Conservation (phyloP, 2,329 filamentous ascomycete species). For the Diaporthe velutina region DNA sequence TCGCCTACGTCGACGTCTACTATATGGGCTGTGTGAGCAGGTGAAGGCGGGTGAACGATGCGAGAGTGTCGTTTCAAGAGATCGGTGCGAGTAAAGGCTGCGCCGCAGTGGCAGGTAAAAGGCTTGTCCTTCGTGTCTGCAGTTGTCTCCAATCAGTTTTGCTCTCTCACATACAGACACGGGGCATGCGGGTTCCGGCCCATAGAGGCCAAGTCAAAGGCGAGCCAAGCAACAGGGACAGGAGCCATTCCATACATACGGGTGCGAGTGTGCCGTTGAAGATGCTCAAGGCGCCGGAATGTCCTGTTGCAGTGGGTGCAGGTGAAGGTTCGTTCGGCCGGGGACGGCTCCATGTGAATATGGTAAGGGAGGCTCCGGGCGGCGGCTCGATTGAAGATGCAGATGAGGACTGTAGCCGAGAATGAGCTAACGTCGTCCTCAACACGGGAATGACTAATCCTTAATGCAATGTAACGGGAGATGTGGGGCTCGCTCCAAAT, state of each 20-base stretch:
- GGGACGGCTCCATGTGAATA: background rate
- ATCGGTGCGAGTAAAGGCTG: background rate
- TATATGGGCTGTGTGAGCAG: background rate
- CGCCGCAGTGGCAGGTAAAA: background rate
- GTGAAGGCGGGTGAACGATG: background rate
- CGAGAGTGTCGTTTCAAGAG: conserved; percentile 6
- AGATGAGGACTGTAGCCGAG: background rate
- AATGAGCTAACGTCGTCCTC: background rate
- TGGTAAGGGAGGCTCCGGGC: too few relatives aligned
- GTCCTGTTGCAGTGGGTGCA: background rate
- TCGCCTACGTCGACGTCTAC: background rate
- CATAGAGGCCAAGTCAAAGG: background rate
- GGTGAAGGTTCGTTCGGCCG: background rate
- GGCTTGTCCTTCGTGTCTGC: background rate
- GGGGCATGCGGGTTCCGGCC: background rate
- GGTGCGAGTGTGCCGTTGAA: background rate
- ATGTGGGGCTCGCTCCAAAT: background rate
- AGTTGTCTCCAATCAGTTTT: background rate
- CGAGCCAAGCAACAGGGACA: too few relatives aligned
- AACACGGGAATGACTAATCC: background rate
- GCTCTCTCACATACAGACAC: background rate
- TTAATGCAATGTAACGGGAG: background rate
- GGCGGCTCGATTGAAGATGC: too few relatives aligned
- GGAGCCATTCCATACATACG: background rate
- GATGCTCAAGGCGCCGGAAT: conserved; percentile 6